A percentile compares a stretch with the other conserved stretches of the same genome.
Evolutionary conservation across 345 rosid species (phyloP).

Genomic region (Eucalyptus urophylla): DNA sequence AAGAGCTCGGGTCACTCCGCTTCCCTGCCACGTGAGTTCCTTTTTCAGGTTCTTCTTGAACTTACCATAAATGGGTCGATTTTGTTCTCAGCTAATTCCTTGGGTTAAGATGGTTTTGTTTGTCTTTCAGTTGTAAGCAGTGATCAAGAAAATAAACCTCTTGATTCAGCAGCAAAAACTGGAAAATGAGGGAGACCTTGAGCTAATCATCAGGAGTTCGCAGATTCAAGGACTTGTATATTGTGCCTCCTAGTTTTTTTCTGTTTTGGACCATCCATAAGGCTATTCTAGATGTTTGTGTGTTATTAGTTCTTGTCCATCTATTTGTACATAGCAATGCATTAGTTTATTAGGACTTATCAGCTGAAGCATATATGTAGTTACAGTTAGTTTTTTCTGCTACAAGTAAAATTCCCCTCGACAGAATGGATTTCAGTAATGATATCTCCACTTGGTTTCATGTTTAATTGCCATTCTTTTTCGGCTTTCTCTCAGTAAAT

Average conservation of each 20-base stretch:
- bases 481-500: neutral
- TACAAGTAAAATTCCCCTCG: neutral
- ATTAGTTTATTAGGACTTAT: neutral
- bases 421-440: neutral
- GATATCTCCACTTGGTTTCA: neutral
- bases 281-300: neutral
- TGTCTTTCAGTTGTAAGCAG: slow-evolving; percentile 4
- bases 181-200: neutral
- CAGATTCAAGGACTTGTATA: neutral
- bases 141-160: slow-evolving; percentile 1
- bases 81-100: neutral
- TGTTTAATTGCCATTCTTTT: neutral
- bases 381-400: neutral
- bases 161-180: neutral
- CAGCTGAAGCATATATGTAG: neutral
- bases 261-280: neutral
- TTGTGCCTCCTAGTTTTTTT: neutral
- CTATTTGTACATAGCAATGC: neutral
- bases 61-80: neutral
- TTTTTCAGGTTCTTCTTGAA: neutral
- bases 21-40: slow-evolving; percentile 1
- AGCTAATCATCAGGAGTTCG: neutral
- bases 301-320: neutral
- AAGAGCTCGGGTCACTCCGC: slow-evolving; percentile 3
- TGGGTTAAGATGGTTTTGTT: neutral